Base-by-base conservation (phyloP, 2,329 filamentous ascomycete species). In the Apiospora arundinis region DNA sequence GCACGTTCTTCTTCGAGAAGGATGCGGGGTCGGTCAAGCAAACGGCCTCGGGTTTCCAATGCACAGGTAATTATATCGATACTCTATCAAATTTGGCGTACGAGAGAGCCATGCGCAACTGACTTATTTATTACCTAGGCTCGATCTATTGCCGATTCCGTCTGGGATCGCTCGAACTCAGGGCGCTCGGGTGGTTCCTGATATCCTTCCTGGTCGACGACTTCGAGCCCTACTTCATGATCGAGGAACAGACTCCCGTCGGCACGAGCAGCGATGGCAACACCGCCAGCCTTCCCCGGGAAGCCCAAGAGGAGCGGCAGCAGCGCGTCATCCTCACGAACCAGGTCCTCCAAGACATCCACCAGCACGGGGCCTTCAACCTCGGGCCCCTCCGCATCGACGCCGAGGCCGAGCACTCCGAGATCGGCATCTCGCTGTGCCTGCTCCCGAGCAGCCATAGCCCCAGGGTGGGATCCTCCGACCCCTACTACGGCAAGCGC, bases 1-100 rank as follows among this genome's bases (percentile, higher is more conserved):
- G 79, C 75, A 76, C 77, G 0, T 80, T 80, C 45, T 80, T 80
- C 75, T 80, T 80, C 42, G 78, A 80, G 70, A 80, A 77, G 71
- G 78, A 80, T 12, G 69, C 73, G 7, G 69, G 73, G 1, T 77
- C 78, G 28, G 75, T 79, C 37, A 77, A 77, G 71, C 78, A 78
- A 68, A 75, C 69, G 11, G 42, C 72, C 21, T 77, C 75, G 2
- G 78, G 78, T 2, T 79, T 76, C 67, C 79, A 72, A 37, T 80
- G 78, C 68, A 78, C 78, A 70, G 78, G 78, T 79, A 77, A 1
- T 25, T 4, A 23, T n/a, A n/a, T n/a, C n/a, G n/a, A n/a, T n/a
- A n/a, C n/a, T n/a, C n/a, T n/a, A n/a, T n/a, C n/a, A n/a, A n/a
- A n/a, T n/a, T n/a, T n/a, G 28, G 5, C 28, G 2, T 60, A 16